A percentile compares a stretch with the other conserved stretches of the same genome.
Evolutionary conservation across 352 stramenopile genomes (phyloP).

Genomic region (Phytophthora brassicae): DNA sequence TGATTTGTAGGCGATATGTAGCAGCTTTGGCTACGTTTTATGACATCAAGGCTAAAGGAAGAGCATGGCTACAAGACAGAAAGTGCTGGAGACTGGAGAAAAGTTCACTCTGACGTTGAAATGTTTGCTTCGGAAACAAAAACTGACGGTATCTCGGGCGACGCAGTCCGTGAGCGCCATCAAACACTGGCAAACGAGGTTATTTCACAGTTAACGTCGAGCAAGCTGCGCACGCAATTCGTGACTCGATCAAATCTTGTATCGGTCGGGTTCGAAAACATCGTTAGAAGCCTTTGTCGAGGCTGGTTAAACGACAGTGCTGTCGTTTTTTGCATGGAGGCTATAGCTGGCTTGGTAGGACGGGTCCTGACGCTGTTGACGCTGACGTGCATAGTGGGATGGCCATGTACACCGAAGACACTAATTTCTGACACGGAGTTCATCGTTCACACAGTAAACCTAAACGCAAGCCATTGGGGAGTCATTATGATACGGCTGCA

Average conservation of each 20-base stretch:
- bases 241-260: neutral
- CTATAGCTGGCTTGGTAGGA: neutral
- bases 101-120: neutral
- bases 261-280: neutral
- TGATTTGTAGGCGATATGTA: neutral
- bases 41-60: neutral
- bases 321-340: neutral
- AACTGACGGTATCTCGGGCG: neutral
- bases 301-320: constrained; percentile 1
- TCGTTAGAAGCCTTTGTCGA: constrained; percentile 5
- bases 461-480: constrained; percentile 2
- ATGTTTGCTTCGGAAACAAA: constrained; percentile 2
- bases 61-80: neutral
- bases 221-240: neutral
- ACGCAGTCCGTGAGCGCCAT: neutral
- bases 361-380: neutral
- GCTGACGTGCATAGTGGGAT: neutral
- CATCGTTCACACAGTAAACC: neutral
- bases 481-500: constrained; percentile 1
- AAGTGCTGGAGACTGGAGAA: constrained; percentile 8
- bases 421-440: neutral
- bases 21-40: constrained; percentile 3
- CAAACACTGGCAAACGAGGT: neutral
- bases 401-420: neutral
- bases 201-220: neutral